Evolutionary conservation across 2,329 filamentous ascomycete genomes (phyloP).

Genomic region (Cercospora janseana): DNA sequence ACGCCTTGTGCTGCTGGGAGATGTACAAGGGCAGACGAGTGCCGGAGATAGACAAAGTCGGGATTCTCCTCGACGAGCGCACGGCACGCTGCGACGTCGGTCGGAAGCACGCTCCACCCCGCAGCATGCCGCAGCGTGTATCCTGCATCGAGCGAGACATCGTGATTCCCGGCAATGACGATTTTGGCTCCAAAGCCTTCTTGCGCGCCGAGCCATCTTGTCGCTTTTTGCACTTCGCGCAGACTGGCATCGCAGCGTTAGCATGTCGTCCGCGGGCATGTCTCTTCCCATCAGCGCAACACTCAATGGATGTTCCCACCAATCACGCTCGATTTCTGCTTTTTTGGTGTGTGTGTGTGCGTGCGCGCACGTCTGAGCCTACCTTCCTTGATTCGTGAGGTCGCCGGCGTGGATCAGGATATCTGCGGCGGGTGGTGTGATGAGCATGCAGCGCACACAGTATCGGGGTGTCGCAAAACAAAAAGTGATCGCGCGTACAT

Average conservation of each 20-base stretch:
- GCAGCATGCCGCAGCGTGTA: conserved; percentile 33
- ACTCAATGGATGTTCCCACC: too few species aligned
- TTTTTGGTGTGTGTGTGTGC: too few species aligned
- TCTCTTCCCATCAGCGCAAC: too few species aligned
- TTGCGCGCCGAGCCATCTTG: conserved; percentile 66
- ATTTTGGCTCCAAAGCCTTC: conserved; percentile 70
- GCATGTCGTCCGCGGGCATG: too few species aligned
- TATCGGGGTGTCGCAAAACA: too few species aligned
- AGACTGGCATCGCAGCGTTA: too few species aligned
- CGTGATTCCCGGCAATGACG: conserved; percentile 74
- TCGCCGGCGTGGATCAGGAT: conserved; percentile 75
- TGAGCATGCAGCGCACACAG: not conserved
- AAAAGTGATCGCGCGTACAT: not conserved
- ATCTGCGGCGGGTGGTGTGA: conserved; percentile 45
- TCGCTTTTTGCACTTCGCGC: conserved; percentile 57
- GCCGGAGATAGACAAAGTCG: conserved; percentile 63
- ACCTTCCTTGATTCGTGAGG: conserved; percentile 68
- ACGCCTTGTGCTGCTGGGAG: conserved; percentile 63
- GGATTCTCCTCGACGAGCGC: conserved; percentile 51
- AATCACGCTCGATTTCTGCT: too few species aligned
- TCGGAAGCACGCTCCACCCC: conserved; percentile 25
- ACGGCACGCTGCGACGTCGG: conserved; percentile 56
- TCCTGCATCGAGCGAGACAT: conserved; percentile 62
- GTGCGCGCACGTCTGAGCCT: too few species aligned
- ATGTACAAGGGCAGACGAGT: conserved; percentile 55